Evolutionary conservation across 2,329 filamentous ascomycete species (phyloP).

Genomic region (Colletotrichum godetiae): DNA sequence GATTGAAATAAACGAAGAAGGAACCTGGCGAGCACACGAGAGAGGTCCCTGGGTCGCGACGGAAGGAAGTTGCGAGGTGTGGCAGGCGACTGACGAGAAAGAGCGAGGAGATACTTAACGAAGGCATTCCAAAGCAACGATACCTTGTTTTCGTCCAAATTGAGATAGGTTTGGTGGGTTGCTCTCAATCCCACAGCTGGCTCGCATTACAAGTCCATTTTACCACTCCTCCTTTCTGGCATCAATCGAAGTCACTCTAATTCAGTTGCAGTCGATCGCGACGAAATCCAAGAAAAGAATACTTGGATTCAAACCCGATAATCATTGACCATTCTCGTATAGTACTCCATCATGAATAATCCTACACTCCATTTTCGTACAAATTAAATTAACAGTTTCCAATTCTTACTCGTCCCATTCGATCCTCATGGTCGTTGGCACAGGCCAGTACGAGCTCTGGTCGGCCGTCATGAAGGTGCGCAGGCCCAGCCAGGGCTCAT

Average conservation of each 20-base stretch:
- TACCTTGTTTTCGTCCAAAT: too few relatives aligned
- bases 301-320: neutral
- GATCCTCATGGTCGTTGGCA: slow-evolving; percentile 40
- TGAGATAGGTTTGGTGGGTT: too few relatives aligned
- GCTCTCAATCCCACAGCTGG: too few relatives aligned
- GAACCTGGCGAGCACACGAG: too few relatives aligned
- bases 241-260: neutral
- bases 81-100: too few relatives aligned
- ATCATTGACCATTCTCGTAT: neutral
- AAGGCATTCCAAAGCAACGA: too few relatives aligned
- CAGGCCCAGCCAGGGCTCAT: slow-evolving; percentile 37
- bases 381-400: neutral
- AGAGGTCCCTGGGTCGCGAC: too few relatives aligned
- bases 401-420: slow-evolving; percentile 37
- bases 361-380: neutral
- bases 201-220: too few relatives aligned
- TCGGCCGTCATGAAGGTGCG: slow-evolving; percentile 41
- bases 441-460: slow-evolving; percentile 39
- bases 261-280: neutral
- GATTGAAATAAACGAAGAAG: too few relatives aligned
- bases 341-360: neutral
- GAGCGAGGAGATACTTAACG: too few relatives aligned
- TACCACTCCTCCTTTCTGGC: neutral
- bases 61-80: too few relatives aligned
- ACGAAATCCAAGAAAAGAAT: neutral